Evolutionary conservation across 768 basidiomycete genomes (phyloP).

Genomic region (Boletus rubroflammeus): DNA sequence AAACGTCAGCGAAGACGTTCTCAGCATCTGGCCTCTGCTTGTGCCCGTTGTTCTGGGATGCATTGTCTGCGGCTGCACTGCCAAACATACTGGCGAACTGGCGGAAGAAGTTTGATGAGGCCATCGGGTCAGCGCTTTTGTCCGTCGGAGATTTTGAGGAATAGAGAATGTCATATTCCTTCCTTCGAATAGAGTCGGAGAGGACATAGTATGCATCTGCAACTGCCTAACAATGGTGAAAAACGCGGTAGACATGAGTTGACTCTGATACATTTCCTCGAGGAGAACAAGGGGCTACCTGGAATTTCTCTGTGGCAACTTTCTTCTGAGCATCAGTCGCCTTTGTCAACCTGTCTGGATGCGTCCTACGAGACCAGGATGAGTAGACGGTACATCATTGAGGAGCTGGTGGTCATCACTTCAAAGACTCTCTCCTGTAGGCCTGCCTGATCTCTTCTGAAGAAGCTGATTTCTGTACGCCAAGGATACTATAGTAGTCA

Average conservation of each 20-base stretch:
- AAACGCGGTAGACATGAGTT: not conserved
- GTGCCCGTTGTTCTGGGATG: conserved; percentile 32
- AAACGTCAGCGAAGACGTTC: conserved; percentile 82
- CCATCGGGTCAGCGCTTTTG: conserved; percentile 57
- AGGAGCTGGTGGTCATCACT: conserved; percentile 32
- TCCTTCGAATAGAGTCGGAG: conserved; percentile 68
- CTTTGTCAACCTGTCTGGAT: conserved; percentile 79
- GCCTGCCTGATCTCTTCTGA: conserved; percentile 71
- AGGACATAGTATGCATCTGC: conserved; percentile 95
- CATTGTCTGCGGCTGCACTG: conserved; percentile 28
- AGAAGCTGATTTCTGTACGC: conserved; percentile 52
- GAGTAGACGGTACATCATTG: conserved; percentile 6
- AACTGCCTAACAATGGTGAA: conserved; percentile 47
- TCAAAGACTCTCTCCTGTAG: conserved; percentile 78
- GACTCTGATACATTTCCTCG: not conserved
- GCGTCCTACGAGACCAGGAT: conserved; percentile 53
- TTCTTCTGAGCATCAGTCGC: conserved; percentile 69
- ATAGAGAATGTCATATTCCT: conserved; percentile 70
- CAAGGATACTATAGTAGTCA: conserved; percentile 72
- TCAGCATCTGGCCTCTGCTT: conserved; percentile 68
- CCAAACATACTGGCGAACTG: conserved; percentile 74
- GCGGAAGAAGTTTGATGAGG: conserved; percentile 72
- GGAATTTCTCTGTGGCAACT: conserved; percentile 79
- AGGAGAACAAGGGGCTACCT: conserved; percentile 41
- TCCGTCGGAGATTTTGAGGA: conserved; percentile 48